Percentiles rank a stretch among this genome's conserved stretches.
Conservation (phyloP, 208 protist species). For the Crithidia acanthocephali region DNA sequence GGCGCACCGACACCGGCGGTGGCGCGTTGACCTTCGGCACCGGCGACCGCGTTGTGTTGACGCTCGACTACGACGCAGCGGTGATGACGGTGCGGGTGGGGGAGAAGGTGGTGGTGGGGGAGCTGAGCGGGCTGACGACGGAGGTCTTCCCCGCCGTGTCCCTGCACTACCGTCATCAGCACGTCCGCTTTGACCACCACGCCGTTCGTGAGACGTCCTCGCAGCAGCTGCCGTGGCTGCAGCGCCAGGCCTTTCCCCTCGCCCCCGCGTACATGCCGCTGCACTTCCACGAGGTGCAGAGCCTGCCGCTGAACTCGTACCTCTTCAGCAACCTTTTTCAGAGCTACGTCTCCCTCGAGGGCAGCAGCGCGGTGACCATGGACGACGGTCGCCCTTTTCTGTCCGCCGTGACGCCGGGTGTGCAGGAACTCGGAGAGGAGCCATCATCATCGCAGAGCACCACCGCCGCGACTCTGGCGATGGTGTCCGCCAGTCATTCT, state of each 20-base stretch:
- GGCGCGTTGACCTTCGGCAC: slow-evolving; percentile 80
- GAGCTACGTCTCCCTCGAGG: slow-evolving; percentile 19
- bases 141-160: slow-evolving; percentile 93
- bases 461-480: too few species aligned
- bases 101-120: slow-evolving; percentile 79
- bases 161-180: slow-evolving; percentile 92
- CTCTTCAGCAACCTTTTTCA: slow-evolving; percentile 75
- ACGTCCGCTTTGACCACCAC: slow-evolving; percentile 92
- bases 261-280: slow-evolving; percentile 70
- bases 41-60: slow-evolving; percentile 87
- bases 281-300: slow-evolving; percentile 41
- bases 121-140: slow-evolving; percentile 82
- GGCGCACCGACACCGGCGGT: slow-evolving; percentile 64
- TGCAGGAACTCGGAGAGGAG: neutral
- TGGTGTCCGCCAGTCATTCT: too few species aligned
- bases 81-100: slow-evolving; percentile 90
- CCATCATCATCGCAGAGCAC: neutral
- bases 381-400: slow-evolving; percentile 6
- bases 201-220: slow-evolving; percentile 62
- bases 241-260: slow-evolving; percentile 60
- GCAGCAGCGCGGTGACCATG: slow-evolving; percentile 16
- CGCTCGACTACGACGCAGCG: slow-evolving; percentile 87
- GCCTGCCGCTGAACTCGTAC: slow-evolving; percentile 72
- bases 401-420: neutral
- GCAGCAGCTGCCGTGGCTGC: slow-evolving; percentile 71